Conservation (phyloP, 345 rosid species). For the Abelmoschus esculentus region DNA sequence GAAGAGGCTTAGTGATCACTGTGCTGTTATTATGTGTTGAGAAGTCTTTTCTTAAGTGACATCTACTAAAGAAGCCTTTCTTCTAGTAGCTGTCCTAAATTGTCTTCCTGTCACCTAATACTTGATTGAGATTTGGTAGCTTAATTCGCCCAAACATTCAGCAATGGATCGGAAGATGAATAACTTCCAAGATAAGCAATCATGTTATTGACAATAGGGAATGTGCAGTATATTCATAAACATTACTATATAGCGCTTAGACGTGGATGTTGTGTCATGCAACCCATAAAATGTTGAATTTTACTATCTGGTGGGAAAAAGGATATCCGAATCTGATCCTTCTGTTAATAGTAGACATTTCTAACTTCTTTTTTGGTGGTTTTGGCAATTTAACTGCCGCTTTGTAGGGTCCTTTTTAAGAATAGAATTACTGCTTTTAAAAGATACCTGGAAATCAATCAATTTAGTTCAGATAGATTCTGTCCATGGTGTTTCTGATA, state of each 20-base stretch:
- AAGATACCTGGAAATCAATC: background rate
- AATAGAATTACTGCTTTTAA: background rate
- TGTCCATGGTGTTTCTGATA: conserved; percentile 23
- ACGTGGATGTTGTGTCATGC: background rate
- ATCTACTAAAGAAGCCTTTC: background rate
- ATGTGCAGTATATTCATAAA: background rate
- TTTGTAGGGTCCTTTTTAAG: background rate
- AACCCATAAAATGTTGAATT: background rate
- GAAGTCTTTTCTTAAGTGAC: background rate
- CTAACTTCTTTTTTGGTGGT: background rate
- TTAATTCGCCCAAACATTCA: background rate
- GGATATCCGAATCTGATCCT: background rate
- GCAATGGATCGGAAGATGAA: background rate
- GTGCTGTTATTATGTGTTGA: background rate
- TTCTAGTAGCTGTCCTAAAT: background rate
- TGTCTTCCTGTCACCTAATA: background rate
- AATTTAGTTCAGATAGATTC: background rate
- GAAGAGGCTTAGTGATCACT: background rate
- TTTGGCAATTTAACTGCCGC: background rate
- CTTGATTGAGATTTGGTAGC: background rate
- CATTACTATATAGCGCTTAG: background rate
- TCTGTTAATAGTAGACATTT: background rate
- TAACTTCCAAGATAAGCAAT: background rate
- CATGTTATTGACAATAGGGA: background rate
- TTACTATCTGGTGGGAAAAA: background rate